phyloP scores from a whole-genome alignment of 257 asterid genomes.

The Fraxinus quadrangulata region DNA sequence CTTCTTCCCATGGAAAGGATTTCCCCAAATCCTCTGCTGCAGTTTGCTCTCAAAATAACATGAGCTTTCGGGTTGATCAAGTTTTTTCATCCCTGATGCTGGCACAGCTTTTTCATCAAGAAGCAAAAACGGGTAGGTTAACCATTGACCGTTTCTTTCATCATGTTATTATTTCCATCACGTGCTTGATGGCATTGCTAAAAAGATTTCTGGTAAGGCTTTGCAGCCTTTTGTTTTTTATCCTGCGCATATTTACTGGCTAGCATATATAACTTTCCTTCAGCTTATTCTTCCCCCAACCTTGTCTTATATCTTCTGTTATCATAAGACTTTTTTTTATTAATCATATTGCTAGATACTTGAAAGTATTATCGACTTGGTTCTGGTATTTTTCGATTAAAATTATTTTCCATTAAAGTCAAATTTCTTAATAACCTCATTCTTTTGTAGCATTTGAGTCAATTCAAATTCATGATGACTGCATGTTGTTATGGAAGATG shows the following conservation, averaged over 20 bases:
- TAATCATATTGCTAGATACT: not conserved
- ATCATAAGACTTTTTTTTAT: not conserved
- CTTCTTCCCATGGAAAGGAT: not conserved
- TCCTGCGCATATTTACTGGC: not conserved
- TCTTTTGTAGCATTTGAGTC: constrained; percentile 13
- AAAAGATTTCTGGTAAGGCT: not conserved
- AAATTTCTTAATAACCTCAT: not conserved
- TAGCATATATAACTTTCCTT: not conserved
- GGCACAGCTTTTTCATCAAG: constrained; percentile 14
- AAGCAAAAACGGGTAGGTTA: not conserved
- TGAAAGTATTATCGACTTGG: not conserved
- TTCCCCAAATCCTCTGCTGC: not conserved
- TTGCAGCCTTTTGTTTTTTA: not conserved
- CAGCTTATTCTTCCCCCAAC: not conserved
- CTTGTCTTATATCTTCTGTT: not conserved
- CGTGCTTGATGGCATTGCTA: not conserved
- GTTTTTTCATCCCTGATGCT: constrained; percentile 1
- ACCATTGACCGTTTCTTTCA: not conserved
- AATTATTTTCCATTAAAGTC: not conserved
- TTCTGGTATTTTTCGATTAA: not conserved
- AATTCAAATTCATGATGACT: constrained; percentile 13
- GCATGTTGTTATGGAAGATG: not conserved
- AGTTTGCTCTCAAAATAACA: not conserved
- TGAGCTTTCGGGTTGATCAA: constrained; percentile 6
- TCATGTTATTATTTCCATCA: not conserved